phyloP scores from a whole-genome alignment of 345 rosid species.

The Eucalyptus pauciflora region DNA sequence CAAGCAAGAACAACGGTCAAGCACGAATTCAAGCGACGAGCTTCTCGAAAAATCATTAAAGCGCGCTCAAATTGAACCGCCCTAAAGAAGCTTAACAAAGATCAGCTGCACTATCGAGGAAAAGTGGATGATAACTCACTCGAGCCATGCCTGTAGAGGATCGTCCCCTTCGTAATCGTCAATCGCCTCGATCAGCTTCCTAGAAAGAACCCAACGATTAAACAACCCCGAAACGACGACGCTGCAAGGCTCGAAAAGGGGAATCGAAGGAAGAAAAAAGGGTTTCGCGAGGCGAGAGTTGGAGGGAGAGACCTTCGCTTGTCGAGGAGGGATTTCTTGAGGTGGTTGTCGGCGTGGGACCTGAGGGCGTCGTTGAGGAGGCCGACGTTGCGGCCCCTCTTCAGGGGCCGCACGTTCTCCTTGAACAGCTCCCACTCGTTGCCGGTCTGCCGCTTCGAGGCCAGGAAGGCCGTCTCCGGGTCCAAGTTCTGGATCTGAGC shows the following conservation, averaged over 20 bases:
- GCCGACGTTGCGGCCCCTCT: conserved; percentile 73
- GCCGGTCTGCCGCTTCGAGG: conserved; percentile 55
- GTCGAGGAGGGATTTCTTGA: conserved; percentile 44
- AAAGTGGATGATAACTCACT: conserved; percentile 21
- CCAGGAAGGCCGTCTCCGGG: conserved; percentile 70
- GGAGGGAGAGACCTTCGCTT: conserved; percentile 38
- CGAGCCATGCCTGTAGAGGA: conserved; percentile 76
- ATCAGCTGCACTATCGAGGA: not conserved
- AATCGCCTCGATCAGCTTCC: conserved; percentile 64
- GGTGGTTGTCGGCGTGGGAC: conserved; percentile 37
- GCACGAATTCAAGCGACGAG: not conserved
- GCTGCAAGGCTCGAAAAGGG: not conserved
- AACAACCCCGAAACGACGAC: not conserved
- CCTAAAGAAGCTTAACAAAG: not conserved
- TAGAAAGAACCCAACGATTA: not conserved
- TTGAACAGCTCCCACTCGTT: conserved; percentile 89
- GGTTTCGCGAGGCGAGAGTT: not conserved
- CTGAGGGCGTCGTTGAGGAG: conserved; percentile 65
- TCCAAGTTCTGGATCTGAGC: conserved; percentile 26
- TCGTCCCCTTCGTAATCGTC: conserved; percentile 76
- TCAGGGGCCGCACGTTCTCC: conserved; percentile 79
- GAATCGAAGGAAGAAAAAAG: not conserved
- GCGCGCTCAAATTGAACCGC: not conserved
- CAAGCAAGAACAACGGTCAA: not conserved
- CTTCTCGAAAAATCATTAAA: not conserved